These are phyloP conservation scores for Posidonia australis DNA, from an alignment of 106 monocot genomes.

Conservation along the genomic window DNA sequence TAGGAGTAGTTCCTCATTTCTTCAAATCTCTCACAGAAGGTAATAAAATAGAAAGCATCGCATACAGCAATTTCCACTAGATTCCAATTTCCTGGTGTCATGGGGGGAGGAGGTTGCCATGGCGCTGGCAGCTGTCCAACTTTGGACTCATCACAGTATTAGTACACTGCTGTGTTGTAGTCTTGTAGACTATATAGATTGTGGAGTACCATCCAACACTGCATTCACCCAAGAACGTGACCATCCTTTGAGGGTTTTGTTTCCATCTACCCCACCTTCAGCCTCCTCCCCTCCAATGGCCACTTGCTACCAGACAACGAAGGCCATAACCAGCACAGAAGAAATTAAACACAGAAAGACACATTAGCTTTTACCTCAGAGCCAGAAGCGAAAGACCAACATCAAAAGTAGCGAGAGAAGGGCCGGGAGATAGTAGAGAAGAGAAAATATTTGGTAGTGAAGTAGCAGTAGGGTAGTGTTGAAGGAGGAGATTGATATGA, in stretches of 20 bases:
- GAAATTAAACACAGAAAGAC: background rate
- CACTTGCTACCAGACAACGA: background rate
- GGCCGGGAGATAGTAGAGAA: background rate
- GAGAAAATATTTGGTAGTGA: background rate
- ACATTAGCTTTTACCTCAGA: background rate
- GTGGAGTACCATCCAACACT: background rate
- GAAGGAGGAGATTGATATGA: background rate
- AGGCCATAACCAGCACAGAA: background rate
- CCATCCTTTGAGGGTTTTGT: background rate
- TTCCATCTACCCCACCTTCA: background rate
- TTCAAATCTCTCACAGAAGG: too few relatives aligned
- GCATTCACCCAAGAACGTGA: background rate
- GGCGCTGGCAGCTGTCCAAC: conserved; percentile 2
- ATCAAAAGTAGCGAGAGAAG: background rate
- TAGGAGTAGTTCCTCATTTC: too few relatives aligned
- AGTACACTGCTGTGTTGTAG: too few relatives aligned
- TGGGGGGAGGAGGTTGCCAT: too few relatives aligned
- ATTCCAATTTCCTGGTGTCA: too few relatives aligned
- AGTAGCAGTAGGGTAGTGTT: background rate
- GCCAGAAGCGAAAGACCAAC: background rate
- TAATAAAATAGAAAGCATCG: too few relatives aligned
- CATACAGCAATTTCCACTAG: too few relatives aligned
- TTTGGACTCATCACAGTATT: conserved; percentile 1
- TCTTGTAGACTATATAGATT: background rate
- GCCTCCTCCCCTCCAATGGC: background rate